Conservation (phyloP, 768 basidiomycete species). For the Tulasnella sp. region DNA sequence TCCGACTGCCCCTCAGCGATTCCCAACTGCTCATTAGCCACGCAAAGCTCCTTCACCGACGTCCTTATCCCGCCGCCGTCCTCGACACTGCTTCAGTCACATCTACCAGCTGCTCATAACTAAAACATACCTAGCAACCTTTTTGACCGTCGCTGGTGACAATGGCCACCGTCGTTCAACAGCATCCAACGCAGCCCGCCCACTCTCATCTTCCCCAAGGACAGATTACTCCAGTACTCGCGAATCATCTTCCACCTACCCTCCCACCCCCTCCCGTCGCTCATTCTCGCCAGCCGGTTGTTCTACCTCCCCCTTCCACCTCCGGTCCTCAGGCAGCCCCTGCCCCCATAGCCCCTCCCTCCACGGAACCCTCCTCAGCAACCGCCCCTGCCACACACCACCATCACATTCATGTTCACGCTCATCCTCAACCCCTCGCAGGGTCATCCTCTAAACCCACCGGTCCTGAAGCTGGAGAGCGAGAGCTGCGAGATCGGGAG, state of each 20-base stretch:
- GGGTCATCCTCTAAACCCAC: neutral
- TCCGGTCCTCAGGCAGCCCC: neutral
- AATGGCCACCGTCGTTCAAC: conserved; percentile 4
- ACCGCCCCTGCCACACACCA: neutral
- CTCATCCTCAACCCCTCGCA: neutral
- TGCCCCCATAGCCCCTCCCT: neutral
- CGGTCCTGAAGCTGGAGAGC: neutral
- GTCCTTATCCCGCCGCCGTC: neutral
- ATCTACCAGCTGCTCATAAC: neutral
- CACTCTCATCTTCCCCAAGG: neutral
- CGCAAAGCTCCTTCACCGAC: neutral
- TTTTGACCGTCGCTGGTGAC: neutral
- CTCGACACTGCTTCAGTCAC: neutral
- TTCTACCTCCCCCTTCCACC: neutral
- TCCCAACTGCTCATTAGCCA: neutral
- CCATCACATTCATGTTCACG: neutral
- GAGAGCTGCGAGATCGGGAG: neutral
- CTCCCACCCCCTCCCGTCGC: neutral
- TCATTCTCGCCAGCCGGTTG: neutral
- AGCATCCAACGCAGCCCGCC: neutral
- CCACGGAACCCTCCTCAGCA: neutral
- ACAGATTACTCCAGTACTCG: neutral
- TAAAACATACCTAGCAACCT: neutral
- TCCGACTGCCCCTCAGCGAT: neutral
- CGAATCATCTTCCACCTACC: neutral